A percentile compares a stretch with the other conserved stretches of the same genome.
Conservation (phyloP, 805 yeast genomes). For the Lachancea thermotolerans region DNA sequence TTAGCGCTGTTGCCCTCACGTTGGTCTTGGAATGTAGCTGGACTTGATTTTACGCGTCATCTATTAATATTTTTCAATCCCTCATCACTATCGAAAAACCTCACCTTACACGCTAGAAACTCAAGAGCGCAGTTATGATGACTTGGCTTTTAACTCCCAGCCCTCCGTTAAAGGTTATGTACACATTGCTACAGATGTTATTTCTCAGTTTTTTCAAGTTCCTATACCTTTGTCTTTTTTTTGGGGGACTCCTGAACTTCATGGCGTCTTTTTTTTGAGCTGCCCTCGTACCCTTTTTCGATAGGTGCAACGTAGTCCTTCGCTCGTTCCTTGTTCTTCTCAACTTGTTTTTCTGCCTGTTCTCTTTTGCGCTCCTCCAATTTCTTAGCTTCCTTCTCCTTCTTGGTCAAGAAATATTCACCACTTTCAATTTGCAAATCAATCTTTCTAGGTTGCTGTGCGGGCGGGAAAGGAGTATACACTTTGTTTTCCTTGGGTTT, state of each 20-base stretch:
- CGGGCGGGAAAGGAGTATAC: constrained; percentile 99
- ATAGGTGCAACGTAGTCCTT: constrained; percentile 83
- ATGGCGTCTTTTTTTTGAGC: constrained; percentile 1
- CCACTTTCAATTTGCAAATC: constrained; percentile 97
- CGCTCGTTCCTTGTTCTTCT: constrained; percentile 60
- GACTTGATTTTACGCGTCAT: background rate
- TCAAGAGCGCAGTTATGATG: too few relatives aligned
- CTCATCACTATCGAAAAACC: too few relatives aligned
- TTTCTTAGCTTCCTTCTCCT: constrained; percentile 66
- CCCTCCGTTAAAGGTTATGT: too few relatives aligned
- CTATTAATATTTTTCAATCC: background rate
- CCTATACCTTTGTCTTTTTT: background rate
- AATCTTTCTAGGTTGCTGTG: constrained; percentile 92
- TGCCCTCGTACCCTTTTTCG: constrained; percentile 48
- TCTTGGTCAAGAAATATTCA: constrained; percentile 89
- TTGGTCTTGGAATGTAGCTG: background rate
- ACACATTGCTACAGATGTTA: too few relatives aligned
- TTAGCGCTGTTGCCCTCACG: background rate
- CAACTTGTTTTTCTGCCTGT: constrained; percentile 63
- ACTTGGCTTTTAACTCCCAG: too few relatives aligned
- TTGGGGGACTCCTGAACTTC: background rate
- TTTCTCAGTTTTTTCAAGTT: background rate
- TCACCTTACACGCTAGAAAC: too few relatives aligned
- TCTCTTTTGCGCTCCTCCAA: constrained; percentile 71
- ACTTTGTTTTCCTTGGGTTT: constrained; percentile 57